Base-by-base conservation (phyloP, 768 basidiomycete species). In the Phlegmacium glaucopus region DNA sequence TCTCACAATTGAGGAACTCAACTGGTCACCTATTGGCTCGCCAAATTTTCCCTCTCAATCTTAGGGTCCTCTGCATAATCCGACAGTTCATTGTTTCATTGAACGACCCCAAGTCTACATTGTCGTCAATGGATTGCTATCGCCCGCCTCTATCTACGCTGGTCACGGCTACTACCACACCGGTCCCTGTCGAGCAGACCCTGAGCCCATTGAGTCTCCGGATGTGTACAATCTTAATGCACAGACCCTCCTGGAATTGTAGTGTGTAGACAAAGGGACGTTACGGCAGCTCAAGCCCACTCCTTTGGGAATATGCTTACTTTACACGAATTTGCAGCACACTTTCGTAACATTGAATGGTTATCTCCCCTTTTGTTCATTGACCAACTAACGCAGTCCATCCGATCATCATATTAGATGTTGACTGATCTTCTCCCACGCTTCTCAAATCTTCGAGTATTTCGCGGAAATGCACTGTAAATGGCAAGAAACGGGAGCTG, bases 1-100 rank as follows among this genome's bases (percentile, higher is more conserved):
- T 51, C 69, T 74, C 3, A 64, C 64, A 2, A 64, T 79, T 36
- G 72, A 76, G 49, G 72, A 72, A 12, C 67, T 79, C 4, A 60
- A 59, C 25, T 79, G 76, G 76, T 66, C 62, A n/a, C 74, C 76
- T 2, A 57, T 72, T 1, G 64, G 64, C 18, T 60, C 57, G 15
- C 70, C n/a, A 45, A 51, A 12, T 49, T n/a, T 49, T 55, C 8
- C 66, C 78, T 4, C 76, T 75, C 7, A 68, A 66, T 40, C 60
- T 78, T 16, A 70, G 65, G 42, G 61, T 64, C 12, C 55, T 78
- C 18, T 65, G 59, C 8, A 64, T 70, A 1, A 68, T 63, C 26
- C 45, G 60, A 4, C 59, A 65, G n/a, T 60, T 74, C 36, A 55
- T 72, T 22, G 54, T 63, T 18, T 67, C 68, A 32, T 59, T 75